Percentiles rank a stretch among this genome's conserved stretches.
Evolutionary conservation across 371 early-diverging fungal species (phyloP).

Genomic region (Blakeslea trispora): DNA sequence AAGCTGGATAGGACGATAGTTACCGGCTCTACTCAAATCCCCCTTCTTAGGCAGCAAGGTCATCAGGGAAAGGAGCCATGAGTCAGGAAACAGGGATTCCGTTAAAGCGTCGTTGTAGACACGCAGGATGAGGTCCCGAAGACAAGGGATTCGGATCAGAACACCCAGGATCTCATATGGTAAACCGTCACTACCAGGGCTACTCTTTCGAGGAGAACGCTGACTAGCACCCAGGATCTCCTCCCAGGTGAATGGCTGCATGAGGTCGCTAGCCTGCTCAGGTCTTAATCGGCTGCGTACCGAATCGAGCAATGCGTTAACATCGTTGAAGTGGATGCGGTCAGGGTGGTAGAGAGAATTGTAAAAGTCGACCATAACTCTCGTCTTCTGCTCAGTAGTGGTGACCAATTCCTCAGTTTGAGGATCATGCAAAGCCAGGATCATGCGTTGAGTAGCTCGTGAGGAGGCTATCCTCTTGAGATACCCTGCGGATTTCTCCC

Average conservation of each 20-base stretch:
- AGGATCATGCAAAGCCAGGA: not conserved
- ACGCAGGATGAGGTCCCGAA: not conserved
- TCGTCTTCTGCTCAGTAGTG: not conserved
- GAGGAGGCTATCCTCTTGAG: not conserved
- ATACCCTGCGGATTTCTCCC: slow-evolving; percentile 8
- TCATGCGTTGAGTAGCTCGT: not conserved
- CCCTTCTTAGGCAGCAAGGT: slow-evolving; percentile 26
- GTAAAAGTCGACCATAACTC: not conserved
- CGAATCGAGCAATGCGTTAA: not conserved
- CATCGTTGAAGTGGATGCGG: not conserved
- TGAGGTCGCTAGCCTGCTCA: not conserved
- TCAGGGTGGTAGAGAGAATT: not conserved
- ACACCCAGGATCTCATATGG: slow-evolving; percentile 7
- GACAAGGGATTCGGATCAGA: not conserved
- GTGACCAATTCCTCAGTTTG: not conserved
- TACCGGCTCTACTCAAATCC: slow-evolving; percentile 7
- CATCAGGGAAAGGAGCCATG: slow-evolving; percentile 29
- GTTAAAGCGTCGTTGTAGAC: slow-evolving; percentile 26
- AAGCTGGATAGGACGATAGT: slow-evolving; percentile 27
- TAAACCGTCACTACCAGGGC: slow-evolving; percentile 8
- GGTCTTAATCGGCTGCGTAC: not conserved
- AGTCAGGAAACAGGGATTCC: slow-evolving; percentile 13
- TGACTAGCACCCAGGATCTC: not conserved
- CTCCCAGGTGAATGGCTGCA: not conserved
- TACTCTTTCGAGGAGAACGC: slow-evolving; percentile 3